These are phyloP conservation scores for Colletotrichum tropicale DNA, from an alignment of 2,329 filamentous ascomycete species.

Conservation along the genomic window DNA sequence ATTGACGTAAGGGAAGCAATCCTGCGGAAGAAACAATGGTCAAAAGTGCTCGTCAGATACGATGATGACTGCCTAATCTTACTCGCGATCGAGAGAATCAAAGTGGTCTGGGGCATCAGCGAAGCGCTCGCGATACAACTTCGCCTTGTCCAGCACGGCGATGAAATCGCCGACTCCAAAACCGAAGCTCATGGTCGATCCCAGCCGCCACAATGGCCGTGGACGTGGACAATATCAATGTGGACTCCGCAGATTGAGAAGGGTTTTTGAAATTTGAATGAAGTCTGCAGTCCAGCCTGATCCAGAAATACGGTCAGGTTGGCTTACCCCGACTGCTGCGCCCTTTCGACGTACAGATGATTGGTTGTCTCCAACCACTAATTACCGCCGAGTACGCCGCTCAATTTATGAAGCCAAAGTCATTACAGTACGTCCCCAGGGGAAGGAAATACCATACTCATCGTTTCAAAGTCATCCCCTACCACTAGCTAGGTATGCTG, in stretches of 20 bases:
- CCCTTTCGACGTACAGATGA: neutral
- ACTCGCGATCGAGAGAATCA: neutral
- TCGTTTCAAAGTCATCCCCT: rapidly evolving
- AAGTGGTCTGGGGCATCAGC: neutral
- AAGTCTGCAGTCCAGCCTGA: neutral
- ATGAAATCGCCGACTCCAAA: neutral
- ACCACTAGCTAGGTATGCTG: rapidly evolving
- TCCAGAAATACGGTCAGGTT: neutral
- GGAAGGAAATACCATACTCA: too few relatives aligned
- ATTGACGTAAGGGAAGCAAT: neutral
- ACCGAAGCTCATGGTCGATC: neutral
- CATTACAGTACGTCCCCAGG: too few relatives aligned
- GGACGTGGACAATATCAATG: neutral
- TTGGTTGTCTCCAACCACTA: neutral
- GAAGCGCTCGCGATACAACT: neutral
- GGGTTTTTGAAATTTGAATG: neutral
- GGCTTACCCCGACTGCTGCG: neutral
- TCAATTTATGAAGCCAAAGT: neutral
- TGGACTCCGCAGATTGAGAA: neutral
- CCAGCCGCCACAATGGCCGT: neutral
- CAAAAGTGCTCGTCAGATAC: too few relatives aligned
- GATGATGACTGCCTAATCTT: neutral
- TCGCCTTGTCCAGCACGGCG: neutral
- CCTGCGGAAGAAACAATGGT: neutral
- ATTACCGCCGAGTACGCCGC: rapidly evolving